phyloP scores from a whole-genome alignment of 495 filamentous ascomycete species.

The Penicillium diatomitis region DNA sequence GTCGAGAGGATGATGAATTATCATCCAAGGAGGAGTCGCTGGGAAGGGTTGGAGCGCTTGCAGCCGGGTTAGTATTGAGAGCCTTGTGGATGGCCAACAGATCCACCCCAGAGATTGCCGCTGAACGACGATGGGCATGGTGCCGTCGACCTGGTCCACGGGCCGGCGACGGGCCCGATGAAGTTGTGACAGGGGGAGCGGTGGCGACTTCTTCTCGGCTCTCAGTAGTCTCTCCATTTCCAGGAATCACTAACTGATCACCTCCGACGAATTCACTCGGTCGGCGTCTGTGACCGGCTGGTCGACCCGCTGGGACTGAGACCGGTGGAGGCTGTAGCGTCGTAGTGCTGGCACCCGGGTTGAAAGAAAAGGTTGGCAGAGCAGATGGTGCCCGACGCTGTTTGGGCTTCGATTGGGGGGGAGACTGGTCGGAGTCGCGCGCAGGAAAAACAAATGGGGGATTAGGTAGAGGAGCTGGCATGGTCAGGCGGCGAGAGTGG shows the following conservation, averaged over 20 bases:
- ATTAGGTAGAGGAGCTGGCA: conserved; percentile 50
- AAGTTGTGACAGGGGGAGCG: conserved; percentile 40
- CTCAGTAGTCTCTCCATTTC: conserved; percentile 52
- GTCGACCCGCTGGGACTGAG: conserved; percentile 16
- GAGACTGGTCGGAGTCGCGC: conserved; percentile 22
- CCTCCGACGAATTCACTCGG: conserved; percentile 74
- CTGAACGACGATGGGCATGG: conserved; percentile 80
- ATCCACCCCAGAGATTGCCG: conserved; percentile 78
- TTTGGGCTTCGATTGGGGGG: conserved; percentile 4
- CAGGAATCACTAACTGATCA: conserved; percentile 51
- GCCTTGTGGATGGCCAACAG: conserved; percentile 61
- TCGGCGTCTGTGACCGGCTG: conserved; percentile 58
- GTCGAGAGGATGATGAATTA: conserved; percentile 16
- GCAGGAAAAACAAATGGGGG: conserved; percentile 65
- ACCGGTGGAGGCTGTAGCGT: conserved; percentile 19
- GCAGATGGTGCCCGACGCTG: conserved; percentile 26
- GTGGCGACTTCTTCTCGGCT: conserved; percentile 45
- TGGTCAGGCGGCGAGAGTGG: conserved; percentile 22
- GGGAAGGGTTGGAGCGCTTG: conserved; percentile 65
- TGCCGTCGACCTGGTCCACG: conserved; percentile 49
- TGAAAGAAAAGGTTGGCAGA: conserved; percentile 58
- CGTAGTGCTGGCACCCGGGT: conserved; percentile 35
- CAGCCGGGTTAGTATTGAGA: conserved; percentile 34
- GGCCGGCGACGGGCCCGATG: conserved; percentile 34
- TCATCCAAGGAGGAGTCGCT: conserved; percentile 33